Evolutionary conservation across 352 stramenopile genomes (phyloP), one percentile per base, ranked within the genome.

Genomic region (Plasmopara halstedii): DNA sequence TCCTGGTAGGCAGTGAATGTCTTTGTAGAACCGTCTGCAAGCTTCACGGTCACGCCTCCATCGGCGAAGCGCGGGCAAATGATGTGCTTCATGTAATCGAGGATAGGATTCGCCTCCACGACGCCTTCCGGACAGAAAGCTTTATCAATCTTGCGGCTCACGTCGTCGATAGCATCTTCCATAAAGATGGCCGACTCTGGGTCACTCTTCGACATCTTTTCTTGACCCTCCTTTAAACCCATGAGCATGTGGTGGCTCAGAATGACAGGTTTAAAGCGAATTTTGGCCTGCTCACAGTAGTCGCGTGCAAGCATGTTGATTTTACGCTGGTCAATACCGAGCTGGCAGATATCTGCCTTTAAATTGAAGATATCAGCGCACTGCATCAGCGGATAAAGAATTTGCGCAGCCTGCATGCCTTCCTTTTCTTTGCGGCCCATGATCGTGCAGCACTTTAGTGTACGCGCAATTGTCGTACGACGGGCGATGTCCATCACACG

Each of bases 151-250:
- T 99, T 99, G 55, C 83, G 88, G 61, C 96, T 94, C 23, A 98
- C 92, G 60, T 97, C 90, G 37, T 94, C 90, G 2, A 63, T 73
- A 2, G 83, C 82, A 67, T 98, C 95, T 60, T 99, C 97, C 97
- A 99, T 99, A 66, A 99, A 99, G 53, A 99, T 97, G 15, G 88
- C 88, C 39, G 81, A 97, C 76, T 98, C 95, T 4, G 96, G 95
- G 80, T 99, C 94, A 50, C 88, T 98, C 75, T 99, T 99, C 51
- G 80, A 97, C 97, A 99, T 99, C 72, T 99, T 99, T 61, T 98
- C 94, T 67, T 99, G 96, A 4, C 97, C 97, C 50, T 98, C 80
- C 70, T 99, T 98, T 19, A 99, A 71, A 15, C 97, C 96, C 73
- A 97, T 98, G 25, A 99, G 83, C 97, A 99, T 99, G 75, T 99